These are phyloP conservation scores for Gossypium schwendimanii DNA, from an alignment of 441 rosid species.

Conservation along the genomic window DNA sequence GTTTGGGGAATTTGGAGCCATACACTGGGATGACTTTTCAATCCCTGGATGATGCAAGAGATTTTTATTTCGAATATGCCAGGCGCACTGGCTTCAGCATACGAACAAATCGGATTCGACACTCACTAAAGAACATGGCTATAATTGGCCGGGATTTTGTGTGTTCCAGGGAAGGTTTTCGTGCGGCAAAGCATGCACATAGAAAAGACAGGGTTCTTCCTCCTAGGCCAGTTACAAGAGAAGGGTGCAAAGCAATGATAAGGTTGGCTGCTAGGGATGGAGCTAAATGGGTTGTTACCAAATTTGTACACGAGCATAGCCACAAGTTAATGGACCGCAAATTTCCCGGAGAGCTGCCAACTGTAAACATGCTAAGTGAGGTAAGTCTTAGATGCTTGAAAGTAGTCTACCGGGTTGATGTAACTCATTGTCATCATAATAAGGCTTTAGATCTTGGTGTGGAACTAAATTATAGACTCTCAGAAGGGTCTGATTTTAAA, in stretches of 20 bases:
- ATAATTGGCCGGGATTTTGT: slow-evolving; percentile 36
- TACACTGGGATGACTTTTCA: slow-evolving; percentile 21
- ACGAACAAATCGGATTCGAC: slow-evolving; percentile 28
- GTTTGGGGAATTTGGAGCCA: slow-evolving; percentile 19
- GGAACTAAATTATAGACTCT: neutral
- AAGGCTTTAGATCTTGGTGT: neutral
- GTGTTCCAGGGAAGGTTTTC: slow-evolving; percentile 40
- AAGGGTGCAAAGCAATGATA: slow-evolving; percentile 40
- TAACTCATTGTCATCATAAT: neutral
- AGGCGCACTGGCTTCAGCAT: slow-evolving; percentile 29
- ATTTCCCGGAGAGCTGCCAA: slow-evolving; percentile 33
- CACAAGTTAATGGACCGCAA: slow-evolving; percentile 28
- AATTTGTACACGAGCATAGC: slow-evolving; percentile 34
- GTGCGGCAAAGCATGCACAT: slow-evolving; percentile 27
- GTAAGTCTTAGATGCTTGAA: slow-evolving; percentile 16
- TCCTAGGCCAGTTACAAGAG: slow-evolving; percentile 33
- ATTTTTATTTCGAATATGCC: slow-evolving; percentile 33
- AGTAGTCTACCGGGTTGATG: neutral
- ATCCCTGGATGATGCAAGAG: slow-evolving; percentile 29
- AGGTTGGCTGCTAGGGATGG: slow-evolving; percentile 35
- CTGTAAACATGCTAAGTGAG: slow-evolving; percentile 32
- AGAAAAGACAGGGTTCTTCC: slow-evolving; percentile 35
- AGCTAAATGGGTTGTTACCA: slow-evolving; percentile 33
- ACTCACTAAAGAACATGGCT: slow-evolving; percentile 27
- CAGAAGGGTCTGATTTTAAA: neutral